Evolutionary conservation across 768 basidiomycete species (phyloP), one percentile per base, ranked within the genome.

Genomic region (Calocybe indica): DNA sequence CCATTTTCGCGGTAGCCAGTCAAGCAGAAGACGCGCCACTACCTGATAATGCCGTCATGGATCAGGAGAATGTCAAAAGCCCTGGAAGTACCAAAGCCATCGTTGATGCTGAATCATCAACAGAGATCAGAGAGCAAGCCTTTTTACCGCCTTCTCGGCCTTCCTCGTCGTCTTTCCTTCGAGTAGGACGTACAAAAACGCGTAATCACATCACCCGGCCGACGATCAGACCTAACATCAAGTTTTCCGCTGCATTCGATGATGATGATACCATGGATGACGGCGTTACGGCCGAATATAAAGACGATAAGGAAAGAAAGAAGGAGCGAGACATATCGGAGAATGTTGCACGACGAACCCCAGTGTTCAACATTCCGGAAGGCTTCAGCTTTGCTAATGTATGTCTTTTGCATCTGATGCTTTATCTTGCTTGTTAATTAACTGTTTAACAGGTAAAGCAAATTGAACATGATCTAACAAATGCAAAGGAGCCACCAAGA

Each of bases 341-440:
- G 46, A 79, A 79, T 54, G 77, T 78, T 6, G 73, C 76, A 8
- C 76, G 74, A 58, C 75, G 69, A 50, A 69, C 63, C 7, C 83
- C 83, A 1, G 62, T 68, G 5, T 88, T 84, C 60, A 70, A 81
- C 36, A 68, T 82, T 35, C 79, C 85, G 13, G 62, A 70, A 46
- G 79, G 75, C 6, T 89, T 90, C 62, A 79, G 71, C 38, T 88
- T 90, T 55, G 76, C 81, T 5, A 78, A 81, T 55, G 80, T 80
- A 53, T 49, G 78, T 69, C n/a, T 49, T 53, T 47, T 45, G 9
- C 29, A 7, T 5, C 36, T 49, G 22, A 37, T 36, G 4, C 22
- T 40, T 40, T 29, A 12, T 28, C 33, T 43, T 15, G 8, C 42
- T 34, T 14, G 36, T 9, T 38, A 34, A 6, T 41, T 30, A 40